phyloP scores from a whole-genome alignment of 148 eudicot species.

The Spergularia bocconei region DNA sequence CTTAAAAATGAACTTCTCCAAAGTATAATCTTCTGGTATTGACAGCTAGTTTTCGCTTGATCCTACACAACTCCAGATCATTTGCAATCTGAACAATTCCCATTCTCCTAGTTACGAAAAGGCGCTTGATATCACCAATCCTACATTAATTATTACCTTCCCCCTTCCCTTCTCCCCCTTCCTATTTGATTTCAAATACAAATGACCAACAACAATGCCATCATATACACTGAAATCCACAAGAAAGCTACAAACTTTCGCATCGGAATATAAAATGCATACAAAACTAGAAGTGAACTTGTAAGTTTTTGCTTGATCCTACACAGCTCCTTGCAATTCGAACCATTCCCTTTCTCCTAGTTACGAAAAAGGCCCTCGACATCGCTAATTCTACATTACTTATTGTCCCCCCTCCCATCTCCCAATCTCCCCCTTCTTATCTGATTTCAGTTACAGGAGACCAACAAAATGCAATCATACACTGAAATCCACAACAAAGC shows the following conservation, averaged over 20 bases:
- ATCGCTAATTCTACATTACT: too few relatives aligned
- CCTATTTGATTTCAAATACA: neutral
- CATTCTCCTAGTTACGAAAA: too few relatives aligned
- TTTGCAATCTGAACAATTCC: neutral
- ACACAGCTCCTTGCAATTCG: neutral
- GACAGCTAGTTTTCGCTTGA: neutral
- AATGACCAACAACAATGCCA: constrained; percentile 1
- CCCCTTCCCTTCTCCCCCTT: neutral
- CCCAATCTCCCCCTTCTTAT: neutral
- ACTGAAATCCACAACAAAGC: neutral
- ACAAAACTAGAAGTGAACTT: too few relatives aligned
- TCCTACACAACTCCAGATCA: neutral
- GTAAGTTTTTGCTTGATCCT: neutral
- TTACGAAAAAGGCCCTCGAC: too few relatives aligned
- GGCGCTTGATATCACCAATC: too few relatives aligned
- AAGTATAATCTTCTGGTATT: too few relatives aligned
- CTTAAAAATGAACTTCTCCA: too few relatives aligned
- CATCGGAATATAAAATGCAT: neutral
- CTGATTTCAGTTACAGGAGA: neutral
- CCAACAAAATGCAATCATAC: neutral
- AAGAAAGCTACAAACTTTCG: neutral
- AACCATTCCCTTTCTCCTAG: neutral
- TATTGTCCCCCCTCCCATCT: too few relatives aligned
- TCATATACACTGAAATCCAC: neutral
- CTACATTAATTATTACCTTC: too few relatives aligned